Evolutionary conservation across 768 basidiomycete genomes (phyloP), one percentile per base, ranked within the genome.

Genomic region (Piloderma croceum): DNA sequence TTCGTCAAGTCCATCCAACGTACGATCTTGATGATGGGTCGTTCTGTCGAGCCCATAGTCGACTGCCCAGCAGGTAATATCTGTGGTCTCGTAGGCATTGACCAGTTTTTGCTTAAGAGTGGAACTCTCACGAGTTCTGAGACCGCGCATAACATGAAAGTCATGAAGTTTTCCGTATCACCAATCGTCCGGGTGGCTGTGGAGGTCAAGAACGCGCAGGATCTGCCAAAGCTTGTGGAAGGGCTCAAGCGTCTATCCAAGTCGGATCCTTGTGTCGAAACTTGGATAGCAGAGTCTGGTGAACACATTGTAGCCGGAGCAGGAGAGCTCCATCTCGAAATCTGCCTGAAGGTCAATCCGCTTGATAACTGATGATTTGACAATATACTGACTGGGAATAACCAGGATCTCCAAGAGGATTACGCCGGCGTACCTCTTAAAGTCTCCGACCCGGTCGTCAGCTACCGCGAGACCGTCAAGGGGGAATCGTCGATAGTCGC

Each of bases 141-240:
- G 65, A 78, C 77, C 23, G 79, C 79, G 39, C 79, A 82, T 71
- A 82, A 82, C 74, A 79, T 82, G 76, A 76, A 72, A 65, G 79
- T 81, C 67, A 82, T 82, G 79, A 80, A 74, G 67, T 79, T 81
- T 73, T 81, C 77, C 61, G 79, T 82, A 48, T 81, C 79, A 20
- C 79, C 79, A 43, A 79, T 82, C 57, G 79, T 82, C 21, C 79
- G 75, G 60, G 74, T 80, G 57, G 78, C 79, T 54, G 79, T 82
- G 59, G 79, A 82, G 63, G 79, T 80, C 59, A 80, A 81, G 75
- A 82, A 81, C 68, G 76, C 79, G 43, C 67, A 75, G 47, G 79
- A 82, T 64, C 66, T 82, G 33, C 79, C 79, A 57, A 82, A 82
- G 70, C 73, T 82, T 46, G 79, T 82, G 50, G 79, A 82, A 62